These are phyloP conservation scores for Rhododendron kiyosumense DNA, from an alignment of 148 eudicot genomes.

Conservation along the genomic window DNA sequence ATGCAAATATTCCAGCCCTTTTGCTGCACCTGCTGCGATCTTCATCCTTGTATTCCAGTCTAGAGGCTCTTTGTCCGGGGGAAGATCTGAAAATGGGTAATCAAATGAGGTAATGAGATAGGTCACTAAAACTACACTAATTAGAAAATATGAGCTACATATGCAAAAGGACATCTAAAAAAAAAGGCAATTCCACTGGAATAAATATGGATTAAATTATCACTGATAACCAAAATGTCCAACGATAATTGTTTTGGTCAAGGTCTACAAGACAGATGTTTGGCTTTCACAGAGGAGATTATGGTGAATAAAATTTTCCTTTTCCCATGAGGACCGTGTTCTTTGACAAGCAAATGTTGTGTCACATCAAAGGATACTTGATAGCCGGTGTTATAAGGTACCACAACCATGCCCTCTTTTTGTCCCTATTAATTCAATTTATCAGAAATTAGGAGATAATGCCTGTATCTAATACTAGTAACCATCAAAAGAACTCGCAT, in stretches of 20 bases:
- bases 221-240: neutral
- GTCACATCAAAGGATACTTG: neutral
- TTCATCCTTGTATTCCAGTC: slow-evolving; percentile 99
- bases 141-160: neutral
- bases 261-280: neutral
- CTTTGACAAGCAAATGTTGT: neutral
- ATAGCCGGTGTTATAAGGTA: neutral
- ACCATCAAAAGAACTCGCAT: neutral
- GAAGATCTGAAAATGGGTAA: slow-evolving; percentile 50
- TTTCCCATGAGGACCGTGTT: neutral
- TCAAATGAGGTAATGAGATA: slow-evolving; percentile 6
- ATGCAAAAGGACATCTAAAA: neutral
- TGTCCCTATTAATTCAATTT: neutral
- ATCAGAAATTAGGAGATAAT: neutral
- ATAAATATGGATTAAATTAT: neutral
- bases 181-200: neutral
- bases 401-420: neutral
- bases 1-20: slow-evolving; percentile 92
- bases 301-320: neutral
- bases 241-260: neutral
- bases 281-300: neutral
- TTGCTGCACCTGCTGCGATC: slow-evolving; percentile 99
- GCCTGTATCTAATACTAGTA: neutral
- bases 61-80: slow-evolving; percentile 78
- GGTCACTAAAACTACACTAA: neutral